Base-by-base conservation (phyloP, 768 basidiomycete genomes). In the Scleroderma citrinum region DNA sequence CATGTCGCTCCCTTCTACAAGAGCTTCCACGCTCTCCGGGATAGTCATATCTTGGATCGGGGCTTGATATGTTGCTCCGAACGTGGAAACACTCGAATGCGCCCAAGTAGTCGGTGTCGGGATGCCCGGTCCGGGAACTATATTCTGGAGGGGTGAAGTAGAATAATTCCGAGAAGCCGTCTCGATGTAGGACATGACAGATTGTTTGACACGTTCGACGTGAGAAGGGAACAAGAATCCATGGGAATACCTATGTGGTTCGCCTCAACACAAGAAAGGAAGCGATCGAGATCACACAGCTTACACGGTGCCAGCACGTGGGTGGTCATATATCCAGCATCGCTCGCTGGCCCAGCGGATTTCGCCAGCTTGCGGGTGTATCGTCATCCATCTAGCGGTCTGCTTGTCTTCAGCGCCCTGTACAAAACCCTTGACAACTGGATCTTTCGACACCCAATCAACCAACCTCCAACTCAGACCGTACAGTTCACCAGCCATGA, bases 321-420 rank as follows among this genome's bases (percentile, higher is more conserved):
- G 95, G 68, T 97, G 95, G 63, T 99, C 94, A 67, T 99, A 97
- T 56, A 99, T 91, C 90, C 92, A 95, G 68, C 95, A 98, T 23
- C 85, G 80, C 62, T 99, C 94, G 56, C 87, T 85, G 29, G 77
- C 76, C 94, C 95, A 98, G 38, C 91, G 80, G 35, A 99, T 80
- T 56, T 86, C 78, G 24, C 76, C 69, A 13, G 86, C 80, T 38
- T 76, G 78, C 0, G 94, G 93, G 69, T 96, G 94, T 46, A 83
- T 60, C 17, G 77, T 74, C 81, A 98, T 92, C 94, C 94, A 98
- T 54, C 82, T 87, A 7, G 92, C 83, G 5, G 88, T 88, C 57
- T 91, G 85, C 66, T 96, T 93, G 68, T 98, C 94, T 73, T 98
- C 94, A 0, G 87, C 85, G 11, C 94, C 94, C 47, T 76, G 77